phyloP scores from a whole-genome alignment of 129 eudicot genomes.

The Flaveria robusta region DNA sequence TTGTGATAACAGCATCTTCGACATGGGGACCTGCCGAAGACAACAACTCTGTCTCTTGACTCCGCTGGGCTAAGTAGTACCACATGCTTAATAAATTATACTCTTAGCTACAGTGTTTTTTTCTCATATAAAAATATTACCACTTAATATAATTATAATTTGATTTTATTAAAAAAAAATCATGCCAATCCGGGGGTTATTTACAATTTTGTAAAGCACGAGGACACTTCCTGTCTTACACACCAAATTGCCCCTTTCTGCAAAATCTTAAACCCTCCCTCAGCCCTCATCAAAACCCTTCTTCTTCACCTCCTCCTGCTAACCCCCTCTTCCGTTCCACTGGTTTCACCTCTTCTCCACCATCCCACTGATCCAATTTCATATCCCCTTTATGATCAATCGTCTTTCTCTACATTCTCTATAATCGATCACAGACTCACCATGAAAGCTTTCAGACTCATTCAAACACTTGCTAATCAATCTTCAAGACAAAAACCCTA shows the following conservation, averaged over 20 bases:
- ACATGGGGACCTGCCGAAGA: no score
- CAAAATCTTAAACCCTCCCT: slow-evolving; percentile 36
- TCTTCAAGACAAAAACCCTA: slow-evolving; percentile 35
- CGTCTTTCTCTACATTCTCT: neutral
- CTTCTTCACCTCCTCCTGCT: neutral
- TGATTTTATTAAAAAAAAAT: no score
- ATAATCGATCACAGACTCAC: slow-evolving; percentile 9
- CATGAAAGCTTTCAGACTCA: slow-evolving; percentile 63
- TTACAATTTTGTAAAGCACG: neutral
- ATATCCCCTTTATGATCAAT: neutral
- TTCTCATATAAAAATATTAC: no score
- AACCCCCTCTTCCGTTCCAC: slow-evolving; percentile 19
- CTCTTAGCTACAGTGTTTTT: no score
- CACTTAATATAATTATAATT: no score
- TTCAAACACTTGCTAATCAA: slow-evolving; percentile 27
- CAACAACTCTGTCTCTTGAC: no score
- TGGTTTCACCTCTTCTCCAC: neutral
- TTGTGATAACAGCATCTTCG: no score
- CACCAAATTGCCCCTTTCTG: neutral
- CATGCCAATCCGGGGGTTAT: no score
- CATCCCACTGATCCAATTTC: neutral
- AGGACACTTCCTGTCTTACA: slow-evolving; percentile 13
- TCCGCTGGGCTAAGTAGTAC: no score
- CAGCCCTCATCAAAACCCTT: slow-evolving; percentile 31
- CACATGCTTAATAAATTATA: no score